Evolutionary conservation across 1,284 basidiomycete genomes (phyloP).

Genomic region (Fomitiporia mediterranea): DNA sequence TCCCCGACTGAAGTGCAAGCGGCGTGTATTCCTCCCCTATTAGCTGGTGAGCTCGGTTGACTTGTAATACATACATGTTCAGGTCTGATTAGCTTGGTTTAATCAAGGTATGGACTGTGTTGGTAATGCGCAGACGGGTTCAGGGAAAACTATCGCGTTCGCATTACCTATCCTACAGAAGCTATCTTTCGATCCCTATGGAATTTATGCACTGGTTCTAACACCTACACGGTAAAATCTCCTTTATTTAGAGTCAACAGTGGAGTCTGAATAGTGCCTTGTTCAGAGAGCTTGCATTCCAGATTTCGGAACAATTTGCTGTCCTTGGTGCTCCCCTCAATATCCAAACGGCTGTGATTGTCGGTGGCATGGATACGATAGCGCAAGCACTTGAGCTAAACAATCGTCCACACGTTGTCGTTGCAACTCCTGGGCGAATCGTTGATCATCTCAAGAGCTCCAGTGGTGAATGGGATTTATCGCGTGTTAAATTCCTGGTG

Average conservation of each 20-base stretch:
- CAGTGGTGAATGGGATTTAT: slow-evolving; percentile 79
- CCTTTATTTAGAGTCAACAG: not conserved
- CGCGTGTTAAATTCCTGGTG: slow-evolving; percentile 83
- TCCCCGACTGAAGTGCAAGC: slow-evolving; percentile 87
- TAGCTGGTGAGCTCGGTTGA: slow-evolving; percentile 50
- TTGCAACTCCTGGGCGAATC: slow-evolving; percentile 94
- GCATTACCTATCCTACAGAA: slow-evolving; percentile 93
- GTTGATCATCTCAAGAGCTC: slow-evolving; percentile 85
- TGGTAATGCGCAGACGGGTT: slow-evolving; percentile 97
- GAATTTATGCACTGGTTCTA: slow-evolving; percentile 88
- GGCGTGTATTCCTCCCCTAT: slow-evolving; percentile 84
- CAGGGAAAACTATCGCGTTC: slow-evolving; percentile 97
- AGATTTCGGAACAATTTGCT: slow-evolving; percentile 94
- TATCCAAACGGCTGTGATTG: slow-evolving; percentile 81
- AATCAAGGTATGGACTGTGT: slow-evolving; percentile 83
- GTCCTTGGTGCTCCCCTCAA: slow-evolving; percentile 84
- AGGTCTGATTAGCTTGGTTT: slow-evolving; percentile 25
- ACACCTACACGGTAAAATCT: slow-evolving; percentile 82
- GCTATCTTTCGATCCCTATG: slow-evolving; percentile 85
- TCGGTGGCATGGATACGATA: slow-evolving; percentile 99
- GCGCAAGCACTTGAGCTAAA: slow-evolving; percentile 85
- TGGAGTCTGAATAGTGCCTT: not conserved
- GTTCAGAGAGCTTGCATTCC: slow-evolving; percentile 89
- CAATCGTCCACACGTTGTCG: slow-evolving; percentile 86
- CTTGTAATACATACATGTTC: not conserved